Evolutionary conservation across 2,329 filamentous ascomycete species (phyloP), one percentile per base, ranked within the genome.

Genomic region (Thelonectria olida): DNA sequence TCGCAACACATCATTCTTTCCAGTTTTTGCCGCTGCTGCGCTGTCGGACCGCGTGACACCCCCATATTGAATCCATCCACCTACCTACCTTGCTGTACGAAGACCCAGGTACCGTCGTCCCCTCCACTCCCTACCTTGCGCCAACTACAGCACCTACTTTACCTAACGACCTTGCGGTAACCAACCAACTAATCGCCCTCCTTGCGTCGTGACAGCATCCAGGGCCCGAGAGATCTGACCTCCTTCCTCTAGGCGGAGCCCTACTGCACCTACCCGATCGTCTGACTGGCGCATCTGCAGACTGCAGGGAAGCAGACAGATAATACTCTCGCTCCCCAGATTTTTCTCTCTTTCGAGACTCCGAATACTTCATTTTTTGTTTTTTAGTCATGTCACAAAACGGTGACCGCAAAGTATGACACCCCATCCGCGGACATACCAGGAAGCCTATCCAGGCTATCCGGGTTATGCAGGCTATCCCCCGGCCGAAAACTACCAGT

Each of bases 401-500:
- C 53, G 70, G 69, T 66, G 71, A 72, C 71, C 57, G 70, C 63
- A 69, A 78, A 81, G 79, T 81, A 82, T 81, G 80, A 81, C 69
- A 72, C 72, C 71, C 67, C 68, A 69, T 68, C 73, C 71, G 62
- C 72, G 69, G 2, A 5, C 5, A 17, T 41, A 41, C 19, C 19
- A 22, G 42, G 42, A 27, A 12, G n/a, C 22, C 20, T 45, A 45
- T 17, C 42, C 42, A 25, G 42, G 19, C 19, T 34, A 3, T 34
- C 22, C 42, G 8, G 42, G 23, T n/a, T 45, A 45, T 23, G 17
- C 39, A 7, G 39, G 17, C 39, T 42, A 42, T 20, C 19, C 39
- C 20, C 17, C 10, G 54, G 71, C 79, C 63, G 74, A 79, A 55
- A 76, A 73, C 71, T 78, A 78, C 75, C 76, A 78, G 44, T 72